These are phyloP conservation scores for Sesbania bispinosa DNA, from an alignment of 306 rosid species.

Conservation along the genomic window DNA sequence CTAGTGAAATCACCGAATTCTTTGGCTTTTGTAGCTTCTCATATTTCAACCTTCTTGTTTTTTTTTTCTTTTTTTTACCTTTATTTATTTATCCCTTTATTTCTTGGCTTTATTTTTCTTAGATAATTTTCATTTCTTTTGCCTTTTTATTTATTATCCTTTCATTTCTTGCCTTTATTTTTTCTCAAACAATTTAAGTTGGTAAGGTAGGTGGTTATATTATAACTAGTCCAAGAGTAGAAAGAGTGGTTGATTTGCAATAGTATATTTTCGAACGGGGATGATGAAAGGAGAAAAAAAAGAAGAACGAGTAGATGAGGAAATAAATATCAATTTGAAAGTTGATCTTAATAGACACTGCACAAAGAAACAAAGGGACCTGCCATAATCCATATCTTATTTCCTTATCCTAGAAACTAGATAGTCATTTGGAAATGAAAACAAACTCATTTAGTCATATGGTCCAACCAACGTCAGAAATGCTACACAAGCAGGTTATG, in stretches of 20 bases:
- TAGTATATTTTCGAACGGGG: neutral
- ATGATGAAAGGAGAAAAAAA: neutral
- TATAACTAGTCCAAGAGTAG: constrained; percentile 1
- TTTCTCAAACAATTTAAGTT: constrained; percentile 15
- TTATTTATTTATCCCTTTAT: neutral
- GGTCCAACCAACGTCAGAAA: neutral
- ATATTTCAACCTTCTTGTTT: neutral
- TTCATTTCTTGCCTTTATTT: too few relatives aligned
- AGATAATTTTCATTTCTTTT: neutral
- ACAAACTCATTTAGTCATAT: too few relatives aligned
- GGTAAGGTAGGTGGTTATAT: constrained; percentile 23
- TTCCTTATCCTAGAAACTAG: neutral
- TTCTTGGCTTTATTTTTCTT: neutral
- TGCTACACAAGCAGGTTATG: too few relatives aligned
- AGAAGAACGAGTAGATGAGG: constrained; percentile 3
- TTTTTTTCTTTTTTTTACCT: neutral
- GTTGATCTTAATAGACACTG: neutral
- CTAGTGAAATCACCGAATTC: constrained; percentile 16
- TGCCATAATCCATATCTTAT: constrained; percentile 10
- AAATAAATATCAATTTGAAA: constrained; percentile 8
- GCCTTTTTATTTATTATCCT: too few relatives aligned
- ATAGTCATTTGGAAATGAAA: neutral
- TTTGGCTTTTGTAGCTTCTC: constrained; percentile 27
- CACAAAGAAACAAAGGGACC: neutral
- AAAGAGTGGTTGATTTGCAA: constrained; percentile 25